Evolutionary conservation across 768 basidiomycete species (phyloP).

Genomic region (Chalciporus pseudorubinellus): DNA sequence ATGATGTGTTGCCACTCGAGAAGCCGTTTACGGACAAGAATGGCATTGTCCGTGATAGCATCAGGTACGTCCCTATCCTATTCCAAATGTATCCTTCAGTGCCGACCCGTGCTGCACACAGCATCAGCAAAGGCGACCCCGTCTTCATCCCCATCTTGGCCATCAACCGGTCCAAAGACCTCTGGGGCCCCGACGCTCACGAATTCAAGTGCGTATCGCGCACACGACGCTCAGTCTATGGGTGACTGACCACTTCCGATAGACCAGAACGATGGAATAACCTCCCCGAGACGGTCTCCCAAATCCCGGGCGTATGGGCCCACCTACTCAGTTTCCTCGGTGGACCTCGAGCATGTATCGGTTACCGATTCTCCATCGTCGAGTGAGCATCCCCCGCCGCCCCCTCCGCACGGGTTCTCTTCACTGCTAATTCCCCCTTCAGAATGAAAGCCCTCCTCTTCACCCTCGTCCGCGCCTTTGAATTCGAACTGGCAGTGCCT

Average conservation of each 20-base stretch:
- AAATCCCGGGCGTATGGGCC: slow-evolving; percentile 60
- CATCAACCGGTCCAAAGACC: slow-evolving; percentile 36
- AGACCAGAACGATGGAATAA: slow-evolving; percentile 67
- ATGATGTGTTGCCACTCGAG: slow-evolving; percentile 52
- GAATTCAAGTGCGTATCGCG: slow-evolving; percentile 51
- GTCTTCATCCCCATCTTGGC: slow-evolving; percentile 57
- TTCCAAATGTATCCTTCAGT: neutral
- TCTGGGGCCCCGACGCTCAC: slow-evolving; percentile 63
- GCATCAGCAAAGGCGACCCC: slow-evolving; percentile 43
- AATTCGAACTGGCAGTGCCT: too few species aligned
- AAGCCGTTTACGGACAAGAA: slow-evolving; percentile 44
- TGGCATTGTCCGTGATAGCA: slow-evolving; percentile 39
- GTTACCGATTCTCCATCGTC: too few species aligned
- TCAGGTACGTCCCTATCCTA: slow-evolving; percentile 31
- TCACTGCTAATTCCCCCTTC: too few species aligned
- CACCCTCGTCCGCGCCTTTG: too few species aligned
- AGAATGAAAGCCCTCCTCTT: too few species aligned
- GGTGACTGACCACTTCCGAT: neutral
- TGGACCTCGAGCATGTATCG: too few species aligned
- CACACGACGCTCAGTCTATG: too few species aligned
- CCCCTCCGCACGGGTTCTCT: too few species aligned
- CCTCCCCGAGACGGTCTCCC: slow-evolving; percentile 41
- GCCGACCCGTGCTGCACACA: slow-evolving; percentile 5
- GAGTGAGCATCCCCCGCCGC: too few species aligned
- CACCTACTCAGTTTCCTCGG: slow-evolving; percentile 61